Conservation (phyloP, 768 basidiomycete genomes). For the Naematelia aurantialba region DNA sequence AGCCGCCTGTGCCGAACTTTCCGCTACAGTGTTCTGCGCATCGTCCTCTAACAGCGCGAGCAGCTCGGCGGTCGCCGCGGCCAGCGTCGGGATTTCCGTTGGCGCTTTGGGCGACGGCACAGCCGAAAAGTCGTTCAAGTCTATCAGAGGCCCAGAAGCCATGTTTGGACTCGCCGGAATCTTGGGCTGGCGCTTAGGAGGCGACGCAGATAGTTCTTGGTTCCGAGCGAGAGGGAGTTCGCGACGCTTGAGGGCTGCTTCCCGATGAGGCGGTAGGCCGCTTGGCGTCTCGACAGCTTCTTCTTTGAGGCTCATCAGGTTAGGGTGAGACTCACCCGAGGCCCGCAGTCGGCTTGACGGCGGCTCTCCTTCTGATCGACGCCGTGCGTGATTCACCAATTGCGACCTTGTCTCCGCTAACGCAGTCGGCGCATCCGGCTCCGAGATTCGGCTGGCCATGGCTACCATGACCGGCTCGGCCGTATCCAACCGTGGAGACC, state of each 20-base stretch:
- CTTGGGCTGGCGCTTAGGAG: not conserved
- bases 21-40: constrained; percentile 9
- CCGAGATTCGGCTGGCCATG: not conserved
- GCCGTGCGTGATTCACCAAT: not conserved
- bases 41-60: constrained; percentile 26
- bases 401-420: not conserved
- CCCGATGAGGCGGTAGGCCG: constrained; percentile 29
- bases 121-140: constrained; percentile 13
- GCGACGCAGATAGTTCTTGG: not conserved
- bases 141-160: constrained; percentile 25
- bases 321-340: not conserved
- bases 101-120: not conserved
- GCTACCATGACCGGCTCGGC: not conserved
- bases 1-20: constrained; percentile 27
- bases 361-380: not conserved
- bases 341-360: not conserved
- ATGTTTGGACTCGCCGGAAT: not conserved
- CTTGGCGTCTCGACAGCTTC: not conserved
- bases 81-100: constrained; percentile 17
- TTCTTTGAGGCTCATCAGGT: not conserved
- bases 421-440: not conserved
- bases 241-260: constrained; percentile 36
- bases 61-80: constrained; percentile 25
- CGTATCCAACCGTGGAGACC: not conserved
- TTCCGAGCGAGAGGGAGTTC: constrained; percentile 12